These are phyloP conservation scores for Alternaria hordeiaustralica DNA, from an alignment of 2,329 filamentous ascomycete genomes.

Conservation along the genomic window DNA sequence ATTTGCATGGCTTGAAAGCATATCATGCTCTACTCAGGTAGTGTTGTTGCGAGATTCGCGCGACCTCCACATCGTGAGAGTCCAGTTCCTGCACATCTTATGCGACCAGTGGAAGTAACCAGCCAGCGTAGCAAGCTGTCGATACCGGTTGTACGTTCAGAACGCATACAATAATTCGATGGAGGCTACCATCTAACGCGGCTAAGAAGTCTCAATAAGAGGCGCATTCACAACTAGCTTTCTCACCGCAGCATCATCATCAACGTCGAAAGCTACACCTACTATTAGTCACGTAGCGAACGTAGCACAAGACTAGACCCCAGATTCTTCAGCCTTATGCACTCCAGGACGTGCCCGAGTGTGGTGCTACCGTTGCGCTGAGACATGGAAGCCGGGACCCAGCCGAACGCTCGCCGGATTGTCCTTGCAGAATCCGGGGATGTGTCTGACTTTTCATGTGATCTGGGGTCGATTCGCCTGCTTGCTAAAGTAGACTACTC, in stretches of 20 bases:
- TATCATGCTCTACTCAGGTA: background rate
- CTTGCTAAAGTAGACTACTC: background rate
- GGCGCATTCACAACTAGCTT: background rate
- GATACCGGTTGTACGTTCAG: background rate
- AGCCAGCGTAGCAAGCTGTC: background rate
- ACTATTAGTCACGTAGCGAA: conserved; percentile 15
- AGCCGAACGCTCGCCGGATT: conserved; percentile 13
- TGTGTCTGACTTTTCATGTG: conserved; percentile 14
- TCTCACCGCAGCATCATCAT: background rate
- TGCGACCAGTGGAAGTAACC: background rate
- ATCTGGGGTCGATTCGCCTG: conserved; percentile 5
- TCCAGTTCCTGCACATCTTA: background rate
- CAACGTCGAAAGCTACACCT: background rate
- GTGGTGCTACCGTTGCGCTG: conserved; percentile 19
- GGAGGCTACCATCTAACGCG: background rate
- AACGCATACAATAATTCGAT: background rate
- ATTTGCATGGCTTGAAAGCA: background rate
- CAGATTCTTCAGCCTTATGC: conserved; percentile 37
- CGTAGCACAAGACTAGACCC: conserved; percentile 24
- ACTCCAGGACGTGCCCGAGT: conserved; percentile 29
- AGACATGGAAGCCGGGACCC: conserved; percentile 18
- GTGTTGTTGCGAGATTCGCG: background rate
- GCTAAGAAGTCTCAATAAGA: background rate
- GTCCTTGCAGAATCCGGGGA: conserved; percentile 20
- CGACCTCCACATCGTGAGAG: background rate